These are phyloP conservation scores for Ogataea angusta DNA, from an alignment of 805 yeast species.

Conservation along the genomic window DNA sequence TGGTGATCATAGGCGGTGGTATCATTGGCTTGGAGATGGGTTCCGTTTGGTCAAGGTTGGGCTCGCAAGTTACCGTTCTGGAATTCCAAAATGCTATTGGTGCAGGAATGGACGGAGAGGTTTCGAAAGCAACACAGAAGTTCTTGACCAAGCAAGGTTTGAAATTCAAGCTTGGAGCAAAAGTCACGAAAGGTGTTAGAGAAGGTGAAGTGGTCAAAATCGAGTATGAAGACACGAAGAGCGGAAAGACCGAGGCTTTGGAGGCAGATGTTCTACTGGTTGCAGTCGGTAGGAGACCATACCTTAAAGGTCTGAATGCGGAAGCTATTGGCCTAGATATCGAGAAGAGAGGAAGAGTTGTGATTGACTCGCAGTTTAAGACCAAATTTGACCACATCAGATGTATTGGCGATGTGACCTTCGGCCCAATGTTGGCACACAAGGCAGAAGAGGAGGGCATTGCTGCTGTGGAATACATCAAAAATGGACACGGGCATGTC, in stretches of 20 bases:
- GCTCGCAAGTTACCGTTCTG: constrained; percentile 90
- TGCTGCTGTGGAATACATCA: constrained; percentile 95
- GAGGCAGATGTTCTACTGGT: constrained; percentile 93
- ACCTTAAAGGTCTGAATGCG: constrained; percentile 81
- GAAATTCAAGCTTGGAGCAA: constrained; percentile 87
- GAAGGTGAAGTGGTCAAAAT: constrained; percentile 85
- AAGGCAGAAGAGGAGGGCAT: constrained; percentile 99
- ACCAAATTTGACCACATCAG: constrained; percentile 91
- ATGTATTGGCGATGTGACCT: constrained; percentile 97
- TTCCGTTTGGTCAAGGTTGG: constrained; percentile 93
- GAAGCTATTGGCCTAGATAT: constrained; percentile 87
- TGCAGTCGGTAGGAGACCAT: constrained; percentile 99
- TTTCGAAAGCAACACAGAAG: constrained; percentile 85
- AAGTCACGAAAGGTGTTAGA: constrained; percentile 82
- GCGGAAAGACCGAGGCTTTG: constrained; percentile 71
- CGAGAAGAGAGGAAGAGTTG: constrained; percentile 90
- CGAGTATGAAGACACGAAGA: constrained; percentile 85
- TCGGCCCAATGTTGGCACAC: constrained; percentile 99
- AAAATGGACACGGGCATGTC: constrained; percentile 94
- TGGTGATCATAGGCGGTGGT: constrained; percentile 98
- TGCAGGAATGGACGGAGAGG: constrained; percentile 98
- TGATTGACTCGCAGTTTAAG: constrained; percentile 90
- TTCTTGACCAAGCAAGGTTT: constrained; percentile 92
- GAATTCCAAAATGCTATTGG: constrained; percentile 92
- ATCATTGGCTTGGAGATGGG: constrained; percentile 99